phyloP scores from a whole-genome alignment of 2,329 filamentous ascomycete genomes.

The Trichophyton equinum region DNA sequence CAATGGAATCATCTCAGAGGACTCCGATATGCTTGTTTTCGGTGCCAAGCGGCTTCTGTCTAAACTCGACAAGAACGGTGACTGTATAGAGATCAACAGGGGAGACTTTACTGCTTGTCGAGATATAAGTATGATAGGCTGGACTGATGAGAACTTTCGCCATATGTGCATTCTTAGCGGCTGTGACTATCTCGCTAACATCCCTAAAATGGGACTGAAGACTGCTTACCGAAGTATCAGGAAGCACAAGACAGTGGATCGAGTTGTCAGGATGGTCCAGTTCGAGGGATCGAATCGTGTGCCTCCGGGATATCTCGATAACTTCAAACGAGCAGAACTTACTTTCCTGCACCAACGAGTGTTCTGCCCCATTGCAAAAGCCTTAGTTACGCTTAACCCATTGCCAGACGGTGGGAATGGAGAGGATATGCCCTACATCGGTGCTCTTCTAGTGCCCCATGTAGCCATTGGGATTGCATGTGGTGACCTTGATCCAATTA shows the following conservation, averaged over 20 bases:
- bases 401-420: constrained; percentile 51
- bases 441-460: constrained; percentile 54
- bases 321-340: constrained; percentile 74
- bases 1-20: constrained; percentile 82
- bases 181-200: constrained; percentile 84
- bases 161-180: constrained; percentile 94
- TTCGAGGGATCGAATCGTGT: constrained; percentile 79
- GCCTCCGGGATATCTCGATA: constrained; percentile 65
- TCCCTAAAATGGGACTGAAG: constrained; percentile 79
- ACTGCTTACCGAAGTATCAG: constrained; percentile 83
- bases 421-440: constrained; percentile 69
- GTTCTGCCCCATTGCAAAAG: constrained; percentile 62
- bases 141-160: constrained; percentile 83
- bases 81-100: constrained; percentile 83
- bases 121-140: constrained; percentile 78
- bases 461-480: constrained; percentile 61
- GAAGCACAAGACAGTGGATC: constrained; percentile 79
- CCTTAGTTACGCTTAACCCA: constrained; percentile 63
- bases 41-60: constrained; percentile 82
- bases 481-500: constrained; percentile 81
- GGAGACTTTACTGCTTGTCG: constrained; percentile 78
- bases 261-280: constrained; percentile 66
- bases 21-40: constrained; percentile 92
- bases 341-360: constrained; percentile 94
- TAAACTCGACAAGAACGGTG: constrained; percentile 86